Base-by-base conservation (phyloP, 106 monocot species). In the Apostasia ramifera region DNA sequence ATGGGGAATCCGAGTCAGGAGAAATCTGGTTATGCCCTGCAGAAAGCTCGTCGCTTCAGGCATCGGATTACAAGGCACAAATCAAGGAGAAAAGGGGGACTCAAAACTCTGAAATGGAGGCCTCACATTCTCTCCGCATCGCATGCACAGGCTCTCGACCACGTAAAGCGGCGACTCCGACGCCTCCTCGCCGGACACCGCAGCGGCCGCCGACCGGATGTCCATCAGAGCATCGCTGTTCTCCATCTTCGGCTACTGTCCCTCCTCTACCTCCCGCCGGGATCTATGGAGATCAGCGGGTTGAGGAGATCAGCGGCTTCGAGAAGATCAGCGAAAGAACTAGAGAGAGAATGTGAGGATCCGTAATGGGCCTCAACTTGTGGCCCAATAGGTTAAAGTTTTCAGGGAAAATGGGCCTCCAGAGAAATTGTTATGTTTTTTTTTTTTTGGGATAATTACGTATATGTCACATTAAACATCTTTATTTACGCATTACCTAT, bases 111-210 rank as follows among this genome's bases (percentile, higher is more conserved):
- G 44, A 26, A n/a, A 47, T n/a, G 40, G 1, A 63, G 38, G 39
- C 1, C 57, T 74, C 80, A 93, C 98, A 66, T 98, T 98, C 71
- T 90, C 83, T 7, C 87, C 85, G 74, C 98, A 98, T 2, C 98
- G 83, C 98, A 98, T 98, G 90, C 98, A 98, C 63, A 98, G 98
- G 69, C 93, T 93, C 83, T 98, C 98, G 37, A 93, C 78, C 66
- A 85, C 54, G 71, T 89, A 82, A 47, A 89, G 82, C 26, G 89
- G 85, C 68, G 81, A 39, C 63, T 47, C 80, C 42, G 80, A 57
- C 13, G 65, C 53, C 7, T 81, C 88, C 15, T 79, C 81, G 72
- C 75, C 14, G 45, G 53, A 68, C 38, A 78, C 64, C 39, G 72
- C 60, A 52, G 85, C 89, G 44, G 72, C 89, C 60, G 77, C 82